Base-by-base conservation (phyloP, 257 asterid species). In the Jaltomata sinuosa region DNA sequence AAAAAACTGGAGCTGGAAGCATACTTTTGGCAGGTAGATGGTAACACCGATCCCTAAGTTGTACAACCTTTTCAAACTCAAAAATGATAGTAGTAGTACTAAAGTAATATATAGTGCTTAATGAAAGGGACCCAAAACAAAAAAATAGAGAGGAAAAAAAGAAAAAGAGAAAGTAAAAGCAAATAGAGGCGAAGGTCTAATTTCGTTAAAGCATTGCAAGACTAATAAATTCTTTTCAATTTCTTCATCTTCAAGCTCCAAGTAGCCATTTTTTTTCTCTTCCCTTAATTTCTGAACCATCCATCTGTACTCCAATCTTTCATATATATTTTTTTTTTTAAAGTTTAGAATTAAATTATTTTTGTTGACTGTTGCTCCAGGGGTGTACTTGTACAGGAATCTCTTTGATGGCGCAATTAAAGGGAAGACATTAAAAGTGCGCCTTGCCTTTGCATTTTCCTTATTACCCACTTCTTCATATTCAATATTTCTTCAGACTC, bases 391-490 rank as follows among this genome's bases (percentile, higher is more conserved):
- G 22, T 15, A 76, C 67, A 64, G 83, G 86, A 81, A 85, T 81
- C 87, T 79, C 69, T 42, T 36, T 54, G 88, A 85, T 86, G 92
- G 91, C 95, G 93, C 88, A 90, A 90, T 88, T 93, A 87, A 87
- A 84, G 81, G 87, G 87, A 27, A 45, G 29, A 85, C 87, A 88
- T 76, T 86, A 86, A 82, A 88, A 86, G 87, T 84, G 86, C 38
- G 54, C 62, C 67, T n/a, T 55, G 8, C 22, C 67, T 49, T 31
- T 31, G n/a, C 59, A 11, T 52, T 8, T 50, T 40, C 74, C 31
- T 84, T 22, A 53, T 64, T 27, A 53, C 65, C 40, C 84, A 32
- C 55, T 57, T 34, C 0, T 67, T 61, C 57, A 6, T 53, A 36
- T 40, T 42, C 74, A 21, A 52, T 3, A 47, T 67, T 11, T 31